phyloP scores from a whole-genome alignment of 768 basidiomycete genomes.

The Pulveroboletus sp. region DNA sequence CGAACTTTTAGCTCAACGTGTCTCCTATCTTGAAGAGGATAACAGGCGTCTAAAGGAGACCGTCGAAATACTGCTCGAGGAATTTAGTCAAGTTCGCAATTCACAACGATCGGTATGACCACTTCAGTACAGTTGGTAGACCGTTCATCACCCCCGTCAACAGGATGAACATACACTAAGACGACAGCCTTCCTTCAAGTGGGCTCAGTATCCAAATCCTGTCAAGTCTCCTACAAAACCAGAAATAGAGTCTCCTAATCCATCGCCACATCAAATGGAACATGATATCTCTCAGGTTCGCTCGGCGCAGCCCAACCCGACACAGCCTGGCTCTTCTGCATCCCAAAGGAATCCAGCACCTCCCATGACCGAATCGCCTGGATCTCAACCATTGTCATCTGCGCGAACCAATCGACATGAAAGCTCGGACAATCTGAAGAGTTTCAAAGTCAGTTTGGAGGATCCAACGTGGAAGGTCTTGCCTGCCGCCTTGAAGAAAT shows the following conservation, averaged over 20 bases:
- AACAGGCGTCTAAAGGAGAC: conserved; percentile 64
- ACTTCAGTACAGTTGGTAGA: conserved; percentile 1
- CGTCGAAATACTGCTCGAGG: conserved; percentile 62
- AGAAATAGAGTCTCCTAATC: conserved; percentile 69
- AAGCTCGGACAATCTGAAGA: conserved; percentile 74
- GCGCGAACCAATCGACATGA: conserved; percentile 52
- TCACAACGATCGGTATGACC: conserved; percentile 16
- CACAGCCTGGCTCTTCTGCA: conserved; percentile 22
- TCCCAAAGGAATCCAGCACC: conserved; percentile 28
- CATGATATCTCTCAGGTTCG: conserved; percentile 53
- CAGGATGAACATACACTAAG: conserved; percentile 45
- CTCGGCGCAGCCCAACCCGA: conserved; percentile 13
- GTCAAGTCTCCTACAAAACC: conserved; percentile 77
- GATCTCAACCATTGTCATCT: conserved; percentile 25
- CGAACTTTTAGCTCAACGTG: conserved; percentile 55
- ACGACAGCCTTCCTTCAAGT: conserved; percentile 82
- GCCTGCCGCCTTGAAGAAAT: conserved; percentile 96
- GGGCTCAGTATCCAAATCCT: conserved; percentile 78
- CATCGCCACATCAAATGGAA: conserved; percentile 74
- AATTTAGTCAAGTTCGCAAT: conserved; percentile 47
- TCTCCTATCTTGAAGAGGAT: conserved; percentile 70
- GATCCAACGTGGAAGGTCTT: conserved; percentile 99
- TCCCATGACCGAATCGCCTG: conserved; percentile 28
- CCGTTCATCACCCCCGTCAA: conserved; percentile 10
- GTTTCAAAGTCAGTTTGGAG: conserved; percentile 95